These are phyloP conservation scores for Alnus glutinosa DNA, from an alignment of 306 rosid species.

Conservation along the genomic window DNA sequence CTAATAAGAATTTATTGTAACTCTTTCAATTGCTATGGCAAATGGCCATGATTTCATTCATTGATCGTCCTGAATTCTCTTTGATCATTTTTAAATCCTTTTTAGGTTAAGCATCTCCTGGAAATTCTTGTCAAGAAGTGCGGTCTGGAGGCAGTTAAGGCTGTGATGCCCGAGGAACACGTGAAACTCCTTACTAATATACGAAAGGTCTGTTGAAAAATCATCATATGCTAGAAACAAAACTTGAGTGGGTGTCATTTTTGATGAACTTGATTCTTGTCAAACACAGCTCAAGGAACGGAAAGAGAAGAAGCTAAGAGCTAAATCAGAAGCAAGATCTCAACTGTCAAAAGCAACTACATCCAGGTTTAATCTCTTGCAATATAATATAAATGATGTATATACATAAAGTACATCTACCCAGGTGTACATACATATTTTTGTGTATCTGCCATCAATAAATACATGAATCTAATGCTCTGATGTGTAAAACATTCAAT, in stretches of 20 bases:
- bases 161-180: slow-evolving; percentile 89
- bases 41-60: background rate
- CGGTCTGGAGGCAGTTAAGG: slow-evolving; percentile 86
- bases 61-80: slow-evolving; percentile 8
- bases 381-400: background rate
- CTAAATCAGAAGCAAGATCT: slow-evolving; percentile 69
- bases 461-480: background rate
- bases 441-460: background rate
- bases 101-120: slow-evolving; percentile 74
- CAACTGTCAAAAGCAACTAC: slow-evolving; percentile 72
- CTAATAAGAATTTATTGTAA: background rate
- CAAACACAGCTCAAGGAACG: slow-evolving; percentile 52
- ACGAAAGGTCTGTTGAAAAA: slow-evolving; percentile 62
- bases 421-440: too few species aligned
- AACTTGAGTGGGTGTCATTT: background rate
- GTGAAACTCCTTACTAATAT: slow-evolving; percentile 88
- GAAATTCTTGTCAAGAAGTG: slow-evolving; percentile 3
- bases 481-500: background rate
- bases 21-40: slow-evolving; percentile 24
- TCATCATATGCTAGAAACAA: slow-evolving; percentile 11
- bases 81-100: background rate
- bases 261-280: slow-evolving; percentile 12
- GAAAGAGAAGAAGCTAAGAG: slow-evolving; percentile 60
- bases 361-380: slow-evolving; percentile 53
- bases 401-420: background rate